Evolutionary conservation across 1,284 basidiomycete species (phyloP).

Genomic region (Inonotus hispidus): DNA sequence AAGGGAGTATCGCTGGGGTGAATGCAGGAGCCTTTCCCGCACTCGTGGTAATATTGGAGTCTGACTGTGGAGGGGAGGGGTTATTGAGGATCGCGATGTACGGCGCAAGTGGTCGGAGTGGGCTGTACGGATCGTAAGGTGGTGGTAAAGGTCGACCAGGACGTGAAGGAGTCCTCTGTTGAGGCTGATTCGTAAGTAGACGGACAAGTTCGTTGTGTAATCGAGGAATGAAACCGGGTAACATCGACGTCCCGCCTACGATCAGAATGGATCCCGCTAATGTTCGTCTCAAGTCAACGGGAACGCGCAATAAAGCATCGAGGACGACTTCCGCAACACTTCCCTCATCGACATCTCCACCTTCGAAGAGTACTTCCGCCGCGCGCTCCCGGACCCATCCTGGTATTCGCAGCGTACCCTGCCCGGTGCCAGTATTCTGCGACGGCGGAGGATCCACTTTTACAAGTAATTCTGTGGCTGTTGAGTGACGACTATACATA

Average conservation of each 20-base stretch:
- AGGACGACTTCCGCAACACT: constrained; percentile 80
- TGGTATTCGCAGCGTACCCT: constrained; percentile 81
- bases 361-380: constrained; percentile 86
- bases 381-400: constrained; percentile 94
- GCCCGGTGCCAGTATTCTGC: constrained; percentile 57
- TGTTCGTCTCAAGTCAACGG: constrained; percentile 81
- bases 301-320: constrained; percentile 76
- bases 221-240: constrained; percentile 88
- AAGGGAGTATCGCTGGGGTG: constrained; percentile 70
- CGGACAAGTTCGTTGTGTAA: constrained; percentile 71
- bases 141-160: constrained; percentile 40
- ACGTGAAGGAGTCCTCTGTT: constrained; percentile 28
- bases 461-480: constrained; percentile 64
- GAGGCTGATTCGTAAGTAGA: constrained; percentile 28
- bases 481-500: constrained; percentile 68
- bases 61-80: constrained; percentile 48
- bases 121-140: constrained; percentile 64
- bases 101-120: constrained; percentile 61
- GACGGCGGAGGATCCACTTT: constrained; percentile 57
- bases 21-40: constrained; percentile 85
- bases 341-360: constrained; percentile 80
- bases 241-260: constrained; percentile 83
- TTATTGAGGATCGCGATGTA: constrained; percentile 83
- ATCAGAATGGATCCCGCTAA: constrained; percentile 81
- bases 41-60: constrained; percentile 36